These are phyloP conservation scores for Blyttiomyces sp. DNA, from an alignment of 371 early-diverging fungal genomes.

Conservation along the genomic window DNA sequence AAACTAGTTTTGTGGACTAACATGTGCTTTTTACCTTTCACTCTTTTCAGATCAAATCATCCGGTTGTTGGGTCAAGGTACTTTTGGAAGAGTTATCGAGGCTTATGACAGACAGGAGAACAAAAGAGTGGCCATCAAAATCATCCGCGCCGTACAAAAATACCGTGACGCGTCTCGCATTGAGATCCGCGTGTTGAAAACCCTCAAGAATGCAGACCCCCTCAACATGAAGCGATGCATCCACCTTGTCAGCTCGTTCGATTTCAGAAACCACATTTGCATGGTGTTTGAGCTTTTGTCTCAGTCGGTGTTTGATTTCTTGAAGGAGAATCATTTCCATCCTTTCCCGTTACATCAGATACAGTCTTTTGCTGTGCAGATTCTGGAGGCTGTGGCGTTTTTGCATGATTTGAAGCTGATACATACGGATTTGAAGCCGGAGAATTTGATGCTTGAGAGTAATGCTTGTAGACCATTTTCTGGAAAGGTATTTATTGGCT, in stretches of 20 bases:
- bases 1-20: neutral
- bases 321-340: slow-evolving; percentile 83
- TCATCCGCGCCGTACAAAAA: slow-evolving; percentile 90
- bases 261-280: slow-evolving; percentile 88
- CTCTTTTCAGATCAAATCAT: slow-evolving; percentile 68
- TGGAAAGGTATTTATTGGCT: slow-evolving; percentile 1
- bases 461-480: slow-evolving; percentile 7
- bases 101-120: slow-evolving; percentile 62
- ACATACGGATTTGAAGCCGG: slow-evolving; percentile 93
- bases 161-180: slow-evolving; percentile 89
- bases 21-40: neutral
- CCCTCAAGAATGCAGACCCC: slow-evolving; percentile 76
- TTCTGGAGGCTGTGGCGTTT: slow-evolving; percentile 73
- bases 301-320: slow-evolving; percentile 87
- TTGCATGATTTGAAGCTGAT: slow-evolving; percentile 77
- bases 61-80: slow-evolving; percentile 88
- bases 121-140: slow-evolving; percentile 66
- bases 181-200: slow-evolving; percentile 81
- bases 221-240: slow-evolving; percentile 56
- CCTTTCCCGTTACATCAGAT: slow-evolving; percentile 86
- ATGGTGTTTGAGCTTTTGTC: slow-evolving; percentile 94
- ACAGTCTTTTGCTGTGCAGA: slow-evolving; percentile 74
- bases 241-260: slow-evolving; percentile 75
- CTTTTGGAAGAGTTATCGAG: slow-evolving; percentile 94
- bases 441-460: slow-evolving; percentile 41